phyloP scores from a whole-genome alignment of 352 stramenopile species.

The Globisporangium paroecandrum region DNA sequence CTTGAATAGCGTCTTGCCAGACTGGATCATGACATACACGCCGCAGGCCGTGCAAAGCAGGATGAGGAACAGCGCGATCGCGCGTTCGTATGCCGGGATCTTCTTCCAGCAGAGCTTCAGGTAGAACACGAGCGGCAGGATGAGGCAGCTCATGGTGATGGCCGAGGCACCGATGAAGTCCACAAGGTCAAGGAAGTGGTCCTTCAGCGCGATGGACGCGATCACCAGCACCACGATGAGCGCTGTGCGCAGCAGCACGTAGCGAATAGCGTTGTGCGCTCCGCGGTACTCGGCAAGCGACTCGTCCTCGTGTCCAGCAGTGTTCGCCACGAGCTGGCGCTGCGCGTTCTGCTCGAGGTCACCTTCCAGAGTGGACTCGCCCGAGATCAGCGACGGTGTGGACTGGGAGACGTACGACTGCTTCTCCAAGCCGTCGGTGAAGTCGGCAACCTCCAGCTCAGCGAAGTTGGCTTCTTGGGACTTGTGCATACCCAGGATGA shows the following conservation, averaged over 20 bases:
- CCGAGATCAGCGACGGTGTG: slow-evolving; percentile 16
- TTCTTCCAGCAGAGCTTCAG: slow-evolving; percentile 25
- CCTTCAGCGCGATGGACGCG: slow-evolving; percentile 17
- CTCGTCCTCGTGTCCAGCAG: slow-evolving; percentile 6
- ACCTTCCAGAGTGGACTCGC: slow-evolving; percentile 11
- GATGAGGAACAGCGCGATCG: slow-evolving; percentile 20
- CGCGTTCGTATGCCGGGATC: slow-evolving; percentile 25
- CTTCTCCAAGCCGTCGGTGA: slow-evolving; percentile 5
- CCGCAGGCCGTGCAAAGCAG: slow-evolving; percentile 22
- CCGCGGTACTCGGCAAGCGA: slow-evolving; percentile 16
- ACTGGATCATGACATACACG: slow-evolving; percentile 21
- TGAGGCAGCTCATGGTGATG: slow-evolving; percentile 25
- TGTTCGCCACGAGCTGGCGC: neutral
- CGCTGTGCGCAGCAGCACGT: slow-evolving; percentile 20
- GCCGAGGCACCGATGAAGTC: slow-evolving; percentile 29
- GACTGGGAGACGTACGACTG: slow-evolving; percentile 9
- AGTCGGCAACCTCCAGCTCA: slow-evolving; percentile 2
- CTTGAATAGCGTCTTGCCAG: slow-evolving; percentile 18
- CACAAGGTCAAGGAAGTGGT: slow-evolving; percentile 21
- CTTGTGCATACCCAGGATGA: slow-evolving; percentile 45
- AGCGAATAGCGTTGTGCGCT: slow-evolving; percentile 14
- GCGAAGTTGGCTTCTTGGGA: neutral
- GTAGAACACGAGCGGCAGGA: slow-evolving; percentile 32
- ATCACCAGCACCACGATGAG: slow-evolving; percentile 24
- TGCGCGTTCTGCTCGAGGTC: slow-evolving; percentile 18